Base-by-base conservation (phyloP, 1,284 basidiomycete genomes). In the Ganoderma meredithae region DNA sequence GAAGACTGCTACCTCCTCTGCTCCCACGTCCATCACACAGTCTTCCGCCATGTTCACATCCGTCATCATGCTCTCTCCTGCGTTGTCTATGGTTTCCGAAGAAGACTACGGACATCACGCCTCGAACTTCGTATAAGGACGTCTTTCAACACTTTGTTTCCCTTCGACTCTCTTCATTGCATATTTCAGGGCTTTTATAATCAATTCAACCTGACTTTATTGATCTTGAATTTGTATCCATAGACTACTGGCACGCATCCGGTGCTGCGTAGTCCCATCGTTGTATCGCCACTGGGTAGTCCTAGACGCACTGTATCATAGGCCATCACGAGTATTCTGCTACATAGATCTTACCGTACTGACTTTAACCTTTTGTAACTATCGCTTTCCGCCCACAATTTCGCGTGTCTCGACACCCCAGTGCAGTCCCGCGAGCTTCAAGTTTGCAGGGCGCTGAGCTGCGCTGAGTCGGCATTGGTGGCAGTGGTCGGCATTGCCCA, bases 21-120 rank as follows among this genome's bases (percentile, higher is more conserved):
- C 69, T 25, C 68, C 66, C 15, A 72, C 71, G 10, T 70, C 71
- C 15, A 49, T 68, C 49, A 72, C 71, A 56, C 71, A 72, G 47
- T 72, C 71, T 0, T 72, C 71, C 1, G 69, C 69, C n/a, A 72
- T 72, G 71, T 72, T 72, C 49, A 72, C 71, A 9, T 72, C 71
- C n/a, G 69, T 72, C 25, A 70, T 72, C 65, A 66, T 72, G 67
- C 61, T 72, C 6, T 70, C 69, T 2, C 71, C 71, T 3, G 67
- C 67, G 36, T 52, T 72, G 15, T 72, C 71, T 10, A 67, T 71
- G 65, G 71, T 72, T 3, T 70, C 71, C 1, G 71, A 72, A 25
- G 71, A 72, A 40, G 39, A 64, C 25, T 27, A 52, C 9, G 36
- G 5, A 41, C 52, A 25, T 7, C n/a, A 27, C 27, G n/a, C 47